Evolutionary conservation across 352 stramenopile genomes (phyloP).

Genomic region (Detonula confervacea): DNA sequence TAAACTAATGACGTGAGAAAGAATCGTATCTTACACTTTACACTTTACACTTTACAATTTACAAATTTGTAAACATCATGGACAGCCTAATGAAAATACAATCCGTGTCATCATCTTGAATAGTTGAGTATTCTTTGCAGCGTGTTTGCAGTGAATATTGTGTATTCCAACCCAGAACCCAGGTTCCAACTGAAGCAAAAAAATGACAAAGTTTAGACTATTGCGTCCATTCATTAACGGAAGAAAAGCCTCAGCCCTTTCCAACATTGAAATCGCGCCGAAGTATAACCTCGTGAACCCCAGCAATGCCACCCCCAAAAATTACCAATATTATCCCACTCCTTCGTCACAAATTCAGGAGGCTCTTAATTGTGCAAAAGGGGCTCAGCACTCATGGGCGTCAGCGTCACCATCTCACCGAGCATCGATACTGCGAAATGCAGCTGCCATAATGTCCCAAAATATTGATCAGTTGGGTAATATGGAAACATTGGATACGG

Average conservation of each 20-base stretch:
- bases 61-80: too few species aligned
- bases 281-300: slow-evolving; percentile 35
- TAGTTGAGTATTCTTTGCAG: too few species aligned
- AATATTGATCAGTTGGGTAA: slow-evolving; percentile 27
- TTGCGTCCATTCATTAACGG: slow-evolving; percentile 24
- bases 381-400: slow-evolving; percentile 25
- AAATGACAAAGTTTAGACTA: slow-evolving; percentile 1
- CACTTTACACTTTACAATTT: too few species aligned
- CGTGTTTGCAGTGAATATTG: background rate
- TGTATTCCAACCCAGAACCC: background rate
- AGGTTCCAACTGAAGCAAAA: background rate
- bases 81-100: too few species aligned
- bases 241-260: background rate
- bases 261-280: background rate
- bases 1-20: too few species aligned
- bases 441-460: slow-evolving; percentile 27
- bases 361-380: slow-evolving; percentile 12
- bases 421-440: slow-evolving; percentile 24
- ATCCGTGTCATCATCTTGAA: too few species aligned
- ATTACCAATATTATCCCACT: slow-evolving; percentile 30
- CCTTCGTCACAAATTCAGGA: slow-evolving; percentile 8
- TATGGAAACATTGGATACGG: slow-evolving; percentile 48
- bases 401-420: slow-evolving; percentile 10
- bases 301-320: slow-evolving; percentile 10
- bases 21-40: too few species aligned